Evolutionary conservation across 2,329 filamentous ascomycete species (phyloP), one percentile per base, ranked within the genome.

Genomic region (Fusarium albosuccineum): DNA sequence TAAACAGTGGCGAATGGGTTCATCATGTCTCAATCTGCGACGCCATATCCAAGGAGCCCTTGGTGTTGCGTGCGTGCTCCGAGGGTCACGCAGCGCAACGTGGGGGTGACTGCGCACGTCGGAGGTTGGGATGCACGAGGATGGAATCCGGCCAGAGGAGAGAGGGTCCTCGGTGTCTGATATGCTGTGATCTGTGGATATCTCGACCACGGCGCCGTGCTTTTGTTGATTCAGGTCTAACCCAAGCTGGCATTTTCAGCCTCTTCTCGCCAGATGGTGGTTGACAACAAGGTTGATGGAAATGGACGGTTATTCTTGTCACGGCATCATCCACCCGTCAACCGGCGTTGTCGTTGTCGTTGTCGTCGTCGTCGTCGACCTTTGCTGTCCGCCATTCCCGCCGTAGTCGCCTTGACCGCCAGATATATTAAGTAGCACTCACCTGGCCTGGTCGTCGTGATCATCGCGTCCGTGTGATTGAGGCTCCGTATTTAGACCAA

Each of bases 1-100:
- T 48, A 42, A 59, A 58, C 40, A 68, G 64, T 68, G 60, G 65
- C 64, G 54, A 67, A 53, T 40, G 16, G 33, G 27, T 68, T 68
- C 40, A 53, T 59, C 55, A 49, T 68, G 66, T 68, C 66, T 68
- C 49, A 68, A 49, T 59, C 65, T 59, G 52, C 61, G 65, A 68
- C 66, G 57, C 66, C 52, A 66, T 68, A 58, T 52, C 51, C 64
- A 64, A 57, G 50, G 50, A 41, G 13, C 26, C 40, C 39, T 67
- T 53, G 58, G 54, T 22, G 17, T 30, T 67, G 37, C 27, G 16
- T 67, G 30, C 52, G 48, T 68, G 57, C 41, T 45, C 30, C 16
- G 17, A 53, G 58, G 53, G 60, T 67, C 64, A 64, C 60, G 64
- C 60, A 67, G 56, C 40, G 40, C 22, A 53, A 33, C 65, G 64